Conservation (phyloP, 2,329 filamentous ascomycete genomes). For the Apiospora kogelbergensis region DNA sequence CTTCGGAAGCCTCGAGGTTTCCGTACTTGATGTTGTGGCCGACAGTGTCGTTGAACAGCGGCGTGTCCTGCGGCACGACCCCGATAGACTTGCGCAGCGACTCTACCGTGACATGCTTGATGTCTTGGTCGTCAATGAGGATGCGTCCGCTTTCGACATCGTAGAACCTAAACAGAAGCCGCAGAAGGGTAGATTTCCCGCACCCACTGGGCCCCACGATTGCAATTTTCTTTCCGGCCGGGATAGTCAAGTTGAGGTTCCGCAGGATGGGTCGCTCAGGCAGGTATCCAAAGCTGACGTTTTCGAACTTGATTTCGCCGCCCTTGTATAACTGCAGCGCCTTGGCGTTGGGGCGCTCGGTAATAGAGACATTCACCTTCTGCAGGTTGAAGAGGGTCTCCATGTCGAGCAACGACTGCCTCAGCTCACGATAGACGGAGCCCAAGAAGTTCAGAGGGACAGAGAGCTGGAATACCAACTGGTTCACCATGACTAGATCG, state of each 20-base stretch:
- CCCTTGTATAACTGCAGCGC: slow-evolving; percentile 71
- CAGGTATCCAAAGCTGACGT: slow-evolving; percentile 92
- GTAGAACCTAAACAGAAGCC: slow-evolving; percentile 91
- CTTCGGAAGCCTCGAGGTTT: slow-evolving; percentile 70
- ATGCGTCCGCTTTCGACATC: slow-evolving; percentile 85
- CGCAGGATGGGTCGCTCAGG: slow-evolving; percentile 82
- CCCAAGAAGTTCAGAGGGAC: slow-evolving; percentile 96
- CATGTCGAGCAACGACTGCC: slow-evolving; percentile 96
- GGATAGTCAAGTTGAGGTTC: slow-evolving; percentile 84
- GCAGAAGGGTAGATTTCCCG: slow-evolving; percentile 90
- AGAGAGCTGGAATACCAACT: slow-evolving; percentile 96
- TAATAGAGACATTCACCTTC: slow-evolving; percentile 89
- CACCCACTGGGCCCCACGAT: slow-evolving; percentile 94
- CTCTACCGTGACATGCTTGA: slow-evolving; percentile 78
- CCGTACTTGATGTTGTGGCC: slow-evolving; percentile 96
- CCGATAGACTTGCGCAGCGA: slow-evolving; percentile 84
- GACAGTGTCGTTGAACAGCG: slow-evolving; percentile 95
- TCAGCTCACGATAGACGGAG: slow-evolving; percentile 94
- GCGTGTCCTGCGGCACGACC: slow-evolving; percentile 95
- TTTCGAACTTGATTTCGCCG: slow-evolving; percentile 90
- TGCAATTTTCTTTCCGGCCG: slow-evolving; percentile 92
- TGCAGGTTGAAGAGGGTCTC: slow-evolving; percentile 97
- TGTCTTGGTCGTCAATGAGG: slow-evolving; percentile 88
- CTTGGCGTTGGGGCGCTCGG: slow-evolving; percentile 73
- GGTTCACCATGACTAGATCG: slow-evolving; percentile 98